Evolutionary conservation across 2,329 filamentous ascomycete species (phyloP), one percentile per base, ranked within the genome.

Genomic region (Ciborinia camelliae): DNA sequence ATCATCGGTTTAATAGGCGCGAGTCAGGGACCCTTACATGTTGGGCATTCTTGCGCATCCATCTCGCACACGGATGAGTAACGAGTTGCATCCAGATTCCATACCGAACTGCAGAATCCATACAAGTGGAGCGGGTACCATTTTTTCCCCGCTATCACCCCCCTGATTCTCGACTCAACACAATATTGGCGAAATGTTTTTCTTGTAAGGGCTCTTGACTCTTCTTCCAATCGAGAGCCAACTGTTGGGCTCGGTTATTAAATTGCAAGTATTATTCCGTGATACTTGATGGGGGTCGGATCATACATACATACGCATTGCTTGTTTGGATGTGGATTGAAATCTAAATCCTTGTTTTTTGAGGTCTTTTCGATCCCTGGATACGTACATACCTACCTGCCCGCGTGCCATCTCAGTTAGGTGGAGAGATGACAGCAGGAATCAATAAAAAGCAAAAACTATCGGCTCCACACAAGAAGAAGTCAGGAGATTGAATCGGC

Each of bases 1-100:
- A 59, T 59, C 55, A 43, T 47, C 41, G 30, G 41, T 41, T 47
- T 35, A 35, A 59, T 47, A 47, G 50, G 55, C 23, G 47, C 55
- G 55, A 59, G 55, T 59, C 55, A 59, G 55, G 20, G 47, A 47
- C 35, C n/a, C 30, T 59, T 47, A 59, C 55, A 59, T 59, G 30
- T 59, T 59, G 55, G 55, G 55, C 28, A 59, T 59, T 47, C 30
- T 14, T 59, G 41, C 55, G 26, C 41, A n/a, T 53, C 28, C 41
- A n/a, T 53, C 28, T 58, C n/a, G 55, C 28, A n/a, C 39, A 35
- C 41, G 28, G 30, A 58, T 58, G 41, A 32, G 26, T 30, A n/a
- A 58, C 47, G 41, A 32, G 26, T 30, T 58, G 41, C 55, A 59
- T 59, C 55, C 55, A 59, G 55, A 35, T 59, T 47, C 28, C 41